phyloP scores from a whole-genome alignment of 2,329 filamentous ascomycete species.

The Lachnellula arida region DNA sequence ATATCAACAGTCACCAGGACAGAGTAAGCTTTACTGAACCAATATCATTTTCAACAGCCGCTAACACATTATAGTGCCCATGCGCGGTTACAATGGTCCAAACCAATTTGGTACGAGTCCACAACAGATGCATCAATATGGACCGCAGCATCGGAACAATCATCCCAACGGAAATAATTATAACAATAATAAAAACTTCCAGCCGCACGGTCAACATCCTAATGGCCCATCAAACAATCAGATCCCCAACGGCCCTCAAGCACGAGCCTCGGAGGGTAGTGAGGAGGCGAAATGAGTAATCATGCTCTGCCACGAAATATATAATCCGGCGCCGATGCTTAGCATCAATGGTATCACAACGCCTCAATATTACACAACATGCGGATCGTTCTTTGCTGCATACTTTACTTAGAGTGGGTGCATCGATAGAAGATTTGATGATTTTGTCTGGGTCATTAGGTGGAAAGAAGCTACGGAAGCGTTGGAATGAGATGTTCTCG shows the following conservation, averaged over 20 bases:
- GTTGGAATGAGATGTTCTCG: conserved; percentile 21
- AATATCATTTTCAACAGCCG: conserved; percentile 23
- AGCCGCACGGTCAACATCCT: conserved; percentile 36
- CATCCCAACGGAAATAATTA: conserved; percentile 44
- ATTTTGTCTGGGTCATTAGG: conserved; percentile 23
- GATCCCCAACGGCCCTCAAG: conserved; percentile 35
- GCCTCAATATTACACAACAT: conserved; percentile 19
- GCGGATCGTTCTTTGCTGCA: conserved; percentile 21
- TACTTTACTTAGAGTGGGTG: conserved; percentile 29
- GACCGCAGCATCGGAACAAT: conserved; percentile 47
- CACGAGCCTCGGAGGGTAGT: conserved; percentile 35
- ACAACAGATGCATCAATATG: conserved; percentile 56
- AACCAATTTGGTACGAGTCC: conserved; percentile 64
- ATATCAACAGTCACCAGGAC: conserved; percentile 60
- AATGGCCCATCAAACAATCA: conserved; percentile 37
- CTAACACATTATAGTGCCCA: conserved; percentile 46
- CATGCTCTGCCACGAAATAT: conserved; percentile 5
- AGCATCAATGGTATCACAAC: conserved; percentile 26
- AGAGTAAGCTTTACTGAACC: conserved; percentile 54
- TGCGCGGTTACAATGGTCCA: conserved; percentile 55
- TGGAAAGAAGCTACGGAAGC: conserved; percentile 16
- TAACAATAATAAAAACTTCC: conserved; percentile 48
- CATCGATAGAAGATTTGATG: conserved; percentile 24
- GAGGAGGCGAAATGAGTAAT: conserved; percentile 46
- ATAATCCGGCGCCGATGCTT: conserved; percentile 28